Conservation (phyloP, 2,329 filamentous ascomycete species). For the Pseudogymnoascus sp. region DNA sequence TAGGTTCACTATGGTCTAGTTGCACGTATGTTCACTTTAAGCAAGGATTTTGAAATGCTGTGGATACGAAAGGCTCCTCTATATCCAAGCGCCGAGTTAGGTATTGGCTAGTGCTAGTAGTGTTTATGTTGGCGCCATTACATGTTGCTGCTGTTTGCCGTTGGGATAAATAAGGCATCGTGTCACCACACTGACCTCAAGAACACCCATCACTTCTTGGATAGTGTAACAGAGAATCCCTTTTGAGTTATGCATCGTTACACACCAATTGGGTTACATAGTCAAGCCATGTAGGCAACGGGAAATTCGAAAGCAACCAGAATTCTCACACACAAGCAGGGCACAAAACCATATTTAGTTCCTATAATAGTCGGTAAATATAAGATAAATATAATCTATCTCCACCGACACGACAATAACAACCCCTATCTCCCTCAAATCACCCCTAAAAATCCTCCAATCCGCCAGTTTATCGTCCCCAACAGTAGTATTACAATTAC, state of each 20-base stretch:
- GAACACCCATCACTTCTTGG: neutral
- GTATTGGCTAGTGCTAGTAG: neutral
- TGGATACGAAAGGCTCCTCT: neutral
- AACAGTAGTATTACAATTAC: conserved; percentile 4
- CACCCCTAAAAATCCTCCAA: neutral
- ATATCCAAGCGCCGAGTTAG: neutral
- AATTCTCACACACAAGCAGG: neutral
- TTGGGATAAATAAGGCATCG: too few species aligned
- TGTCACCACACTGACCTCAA: too few species aligned
- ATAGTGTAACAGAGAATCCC: neutral
- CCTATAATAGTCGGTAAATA: neutral
- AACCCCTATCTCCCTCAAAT: neutral
- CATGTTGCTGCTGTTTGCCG: too few species aligned
- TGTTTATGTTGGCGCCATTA: neutral
- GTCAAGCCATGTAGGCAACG: neutral
- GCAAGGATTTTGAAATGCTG: neutral
- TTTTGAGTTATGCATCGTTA: neutral
- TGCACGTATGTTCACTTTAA: too few species aligned
- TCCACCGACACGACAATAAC: neutral
- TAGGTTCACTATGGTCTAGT: too few species aligned
- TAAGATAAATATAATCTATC: neutral
- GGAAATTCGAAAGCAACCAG: neutral
- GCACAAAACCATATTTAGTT: neutral
- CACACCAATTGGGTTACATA: neutral
- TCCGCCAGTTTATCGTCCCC: conserved; percentile 2